A percentile compares a stretch with the other conserved stretches of the same genome.
phyloP scores from a whole-genome alignment of 78 protist species.

The Goniomonas avonlea region DNA sequence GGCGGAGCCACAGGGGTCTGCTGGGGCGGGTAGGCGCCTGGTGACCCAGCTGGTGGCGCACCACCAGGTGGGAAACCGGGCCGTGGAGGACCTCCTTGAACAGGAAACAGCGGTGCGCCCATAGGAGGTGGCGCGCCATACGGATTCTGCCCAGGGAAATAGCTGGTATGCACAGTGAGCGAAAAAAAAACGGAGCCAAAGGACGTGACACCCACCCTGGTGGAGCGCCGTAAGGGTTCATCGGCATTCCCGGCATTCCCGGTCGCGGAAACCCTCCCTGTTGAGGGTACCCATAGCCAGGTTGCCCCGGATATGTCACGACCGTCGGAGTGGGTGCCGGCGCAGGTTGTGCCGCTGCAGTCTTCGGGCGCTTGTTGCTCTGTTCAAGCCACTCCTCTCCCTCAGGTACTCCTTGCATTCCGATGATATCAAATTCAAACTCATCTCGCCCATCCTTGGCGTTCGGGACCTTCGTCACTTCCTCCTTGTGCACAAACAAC shows the following conservation, averaged over 20 bases:
- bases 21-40: background rate
- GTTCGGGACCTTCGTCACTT: conserved; percentile 13
- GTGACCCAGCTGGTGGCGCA: background rate
- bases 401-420: conserved; percentile 17
- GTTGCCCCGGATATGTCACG: no score
- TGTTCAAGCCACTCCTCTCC: background rate
- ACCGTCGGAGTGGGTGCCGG: background rate
- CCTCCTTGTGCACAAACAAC: conserved; percentile 21
- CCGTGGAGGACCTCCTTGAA: no score
- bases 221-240: no score
- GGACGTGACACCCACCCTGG: no score
- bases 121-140: background rate
- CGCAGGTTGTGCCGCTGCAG: background rate
- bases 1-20: background rate
- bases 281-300: no score
- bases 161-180: no score
- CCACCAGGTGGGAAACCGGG: background rate
- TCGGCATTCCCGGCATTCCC: background rate
- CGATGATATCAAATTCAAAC: background rate
- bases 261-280: no score
- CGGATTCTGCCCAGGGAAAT: no score
- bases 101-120: background rate
- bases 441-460: background rate
- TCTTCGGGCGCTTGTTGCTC: background rate
- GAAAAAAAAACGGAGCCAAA: no score